Evolutionary conservation across 2,329 filamentous ascomycete species (phyloP), one percentile per base, ranked within the genome.

Genomic region (Epichloe aotearoae): DNA sequence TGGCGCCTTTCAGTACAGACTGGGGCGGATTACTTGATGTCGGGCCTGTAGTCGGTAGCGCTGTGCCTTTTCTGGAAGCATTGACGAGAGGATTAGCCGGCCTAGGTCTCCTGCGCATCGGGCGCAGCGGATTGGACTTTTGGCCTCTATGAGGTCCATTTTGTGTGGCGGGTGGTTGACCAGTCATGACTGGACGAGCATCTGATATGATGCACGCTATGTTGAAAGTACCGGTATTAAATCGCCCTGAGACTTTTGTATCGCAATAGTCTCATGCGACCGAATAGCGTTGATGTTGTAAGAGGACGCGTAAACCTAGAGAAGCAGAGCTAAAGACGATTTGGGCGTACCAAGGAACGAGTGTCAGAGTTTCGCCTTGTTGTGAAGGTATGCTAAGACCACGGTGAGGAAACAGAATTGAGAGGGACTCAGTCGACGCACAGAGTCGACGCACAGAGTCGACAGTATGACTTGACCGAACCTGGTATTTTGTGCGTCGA

Each of bases 51-150:
- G 42, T 56, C 43, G 59, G 57, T 46, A 55, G 65, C 52, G 55
- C 56, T 11, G 55, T 50, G n/a, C 57, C 59, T 49, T 58, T 66
- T 55, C 73, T 78, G 61, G 83, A 80, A 43, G 79, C 75, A 49
- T 81, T 73, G 48, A 84, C 79, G 19, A 87, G 69, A 33, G 84
- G 84, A 58, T 87, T 81, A 51, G 72, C 69, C 52, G 73, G 67
- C 50, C 55, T 50, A 15, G 69, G 66, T 47, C 61, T 65, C 50
- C 62, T 68, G 36, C 71, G 66, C 57, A 71, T 66, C 33, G 69
- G 67, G 37, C 69, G 65, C 41, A 69, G 54, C 17, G 67, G 67
- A 53, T 69, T 69, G 26, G 62, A 56, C 53, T 64, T 68, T 42
- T 57, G 58, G 40, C 40, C 56, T 51, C 58, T 55, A 17, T 64